phyloP scores from a whole-genome alignment of 805 yeast genomes.

The Candida ponderosae region DNA sequence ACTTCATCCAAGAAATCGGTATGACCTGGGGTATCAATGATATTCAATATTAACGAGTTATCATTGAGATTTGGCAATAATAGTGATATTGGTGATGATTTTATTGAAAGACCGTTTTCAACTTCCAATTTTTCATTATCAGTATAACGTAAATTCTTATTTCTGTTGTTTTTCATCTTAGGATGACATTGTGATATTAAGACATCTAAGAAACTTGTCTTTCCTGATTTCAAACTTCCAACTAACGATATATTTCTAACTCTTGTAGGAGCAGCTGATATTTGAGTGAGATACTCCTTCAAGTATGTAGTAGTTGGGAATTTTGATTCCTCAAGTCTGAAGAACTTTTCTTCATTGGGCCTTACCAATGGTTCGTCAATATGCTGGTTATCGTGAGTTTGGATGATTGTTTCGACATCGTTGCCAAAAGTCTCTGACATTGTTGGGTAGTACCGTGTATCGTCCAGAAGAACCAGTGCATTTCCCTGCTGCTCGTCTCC shows the following conservation, averaged over 20 bases:
- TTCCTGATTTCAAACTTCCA: conserved; percentile 84
- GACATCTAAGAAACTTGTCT: conserved; percentile 69
- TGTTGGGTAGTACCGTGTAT: conserved; percentile 34
- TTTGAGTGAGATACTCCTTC: conserved; percentile 49
- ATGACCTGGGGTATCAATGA: conserved; percentile 92
- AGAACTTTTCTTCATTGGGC: conserved; percentile 35
- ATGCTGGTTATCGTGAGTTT: conserved; percentile 43
- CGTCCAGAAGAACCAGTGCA: conserved; percentile 34
- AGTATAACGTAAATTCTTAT: conserved; percentile 63
- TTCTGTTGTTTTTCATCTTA: conserved; percentile 31
- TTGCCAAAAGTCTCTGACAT: conserved; percentile 43
- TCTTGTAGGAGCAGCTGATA: conserved; percentile 49
- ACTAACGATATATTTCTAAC: conserved; percentile 67
- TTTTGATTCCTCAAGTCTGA: conserved; percentile 40
- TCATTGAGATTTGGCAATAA: conserved; percentile 44
- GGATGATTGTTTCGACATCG: conserved; percentile 59
- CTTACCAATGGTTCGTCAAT: conserved; percentile 58
- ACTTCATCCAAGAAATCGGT: conserved; percentile 74
- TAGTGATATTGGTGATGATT: conserved; percentile 53
- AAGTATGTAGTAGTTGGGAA: conserved; percentile 58
- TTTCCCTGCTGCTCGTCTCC: conserved; percentile 6
- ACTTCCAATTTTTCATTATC: conserved; percentile 67
- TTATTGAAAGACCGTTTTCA: conserved; percentile 63
- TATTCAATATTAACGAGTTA: conserved; percentile 50
- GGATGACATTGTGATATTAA: conserved; percentile 60